Evolutionary conservation across 345 rosid genomes (phyloP), one percentile per base, ranked within the genome.

Genomic region (Kandelia obovata): DNA sequence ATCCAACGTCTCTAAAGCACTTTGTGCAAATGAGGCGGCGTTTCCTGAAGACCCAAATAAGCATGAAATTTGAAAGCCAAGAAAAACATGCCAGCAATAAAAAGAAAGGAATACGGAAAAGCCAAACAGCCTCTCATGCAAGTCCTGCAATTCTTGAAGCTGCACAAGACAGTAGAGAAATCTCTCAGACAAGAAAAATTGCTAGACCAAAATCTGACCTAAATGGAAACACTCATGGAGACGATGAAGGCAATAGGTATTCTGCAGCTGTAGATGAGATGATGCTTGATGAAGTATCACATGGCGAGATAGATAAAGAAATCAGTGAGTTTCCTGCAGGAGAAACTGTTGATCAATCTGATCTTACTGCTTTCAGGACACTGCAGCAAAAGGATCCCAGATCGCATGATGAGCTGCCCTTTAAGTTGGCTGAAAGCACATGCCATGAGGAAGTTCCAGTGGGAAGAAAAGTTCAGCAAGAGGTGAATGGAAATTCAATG

Each of bases 21-120:
- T 81, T 89, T 75, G 83, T 83, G 47, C 86, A 92, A 7, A 84
- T 84, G 80, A 81, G 94, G 77, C 81, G 90, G 74, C 84, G 73
- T 51, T 34, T 70, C 65, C 47, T 82, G 64, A 82, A 76, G 81
- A 70, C 78, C 32, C 89, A 81, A 68, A 88, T 77, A 79, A 84
- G 79, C 60, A 74, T 74, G 65, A 87, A 85, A 73, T 74, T 61
- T 25, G 79, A 73, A 53, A 67, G 66, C 23, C 81, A 69, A 31
- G 73, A 68, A 47, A 87, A 75, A 19, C 71, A 61, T 72, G 66
- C 76, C 51, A 65, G 71, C 68, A 79, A 77, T 6, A 53, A 64
- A 26, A 79, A 79, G 78, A 83, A 69, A 78, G 82, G 66, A 59
- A 58, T 64, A 19, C 73, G 25, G 63, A 25, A 72, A 37, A 66